phyloP scores from a whole-genome alignment of 495 filamentous ascomycete genomes.

The Aspergillus baeticus region DNA sequence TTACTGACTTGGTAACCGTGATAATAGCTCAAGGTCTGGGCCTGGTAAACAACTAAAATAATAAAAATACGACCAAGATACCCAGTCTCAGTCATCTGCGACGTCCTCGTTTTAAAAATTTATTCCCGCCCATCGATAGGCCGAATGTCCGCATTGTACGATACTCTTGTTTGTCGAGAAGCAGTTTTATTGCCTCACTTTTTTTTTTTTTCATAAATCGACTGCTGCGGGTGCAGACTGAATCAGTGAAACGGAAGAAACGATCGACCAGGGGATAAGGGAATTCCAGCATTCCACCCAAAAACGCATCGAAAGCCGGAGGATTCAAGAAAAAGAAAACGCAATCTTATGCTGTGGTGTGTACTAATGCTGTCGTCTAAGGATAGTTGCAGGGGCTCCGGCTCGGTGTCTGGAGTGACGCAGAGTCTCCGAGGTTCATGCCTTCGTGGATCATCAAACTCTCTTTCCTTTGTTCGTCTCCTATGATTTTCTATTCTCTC shows the following conservation, averaged over 20 bases:
- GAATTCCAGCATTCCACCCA: neutral
- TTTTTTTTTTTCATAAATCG: constrained; percentile 32
- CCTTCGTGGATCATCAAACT: constrained; percentile 13
- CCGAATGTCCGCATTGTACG: constrained; percentile 45
- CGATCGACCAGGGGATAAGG: constrained; percentile 6
- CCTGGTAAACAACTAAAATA: constrained; percentile 52
- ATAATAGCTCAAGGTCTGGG: constrained; percentile 81
- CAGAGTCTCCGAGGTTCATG: constrained; percentile 4
- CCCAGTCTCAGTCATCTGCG: constrained; percentile 47
- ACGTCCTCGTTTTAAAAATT: constrained; percentile 40
- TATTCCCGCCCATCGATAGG: constrained; percentile 30
- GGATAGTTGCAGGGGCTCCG: constrained; percentile 15
- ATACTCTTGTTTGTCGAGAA: constrained; percentile 42
- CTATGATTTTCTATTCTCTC: constrained; percentile 28
- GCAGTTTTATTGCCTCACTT: constrained; percentile 22
- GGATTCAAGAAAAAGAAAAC: constrained; percentile 12
- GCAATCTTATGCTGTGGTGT: constrained; percentile 16
- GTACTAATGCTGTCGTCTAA: constrained; percentile 20
- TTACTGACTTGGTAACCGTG: constrained; percentile 18
- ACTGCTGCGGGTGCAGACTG: constrained; percentile 27
- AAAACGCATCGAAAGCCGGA: constrained; percentile 8
- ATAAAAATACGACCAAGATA: constrained; percentile 42
- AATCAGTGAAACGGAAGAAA: constrained; percentile 14
- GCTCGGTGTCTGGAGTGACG: constrained; percentile 7
- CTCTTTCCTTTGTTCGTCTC: constrained; percentile 21